phyloP scores from a whole-genome alignment of 768 basidiomycete species.

The Gelatoporia subvermispora region DNA sequence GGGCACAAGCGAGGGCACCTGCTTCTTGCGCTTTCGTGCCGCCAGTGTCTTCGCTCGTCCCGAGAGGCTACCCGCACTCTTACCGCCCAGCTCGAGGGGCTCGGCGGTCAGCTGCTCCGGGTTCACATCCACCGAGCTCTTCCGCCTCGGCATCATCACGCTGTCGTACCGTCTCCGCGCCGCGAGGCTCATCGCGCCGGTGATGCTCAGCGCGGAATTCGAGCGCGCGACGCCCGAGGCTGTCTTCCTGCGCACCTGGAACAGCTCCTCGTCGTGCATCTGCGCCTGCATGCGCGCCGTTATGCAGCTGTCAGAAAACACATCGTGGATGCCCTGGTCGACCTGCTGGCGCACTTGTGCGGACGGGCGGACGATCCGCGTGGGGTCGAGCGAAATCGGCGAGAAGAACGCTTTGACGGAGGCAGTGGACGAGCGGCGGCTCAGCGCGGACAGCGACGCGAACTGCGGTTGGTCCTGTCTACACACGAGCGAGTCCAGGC shows the following conservation, averaged over 20 bases:
- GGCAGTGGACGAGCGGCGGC: constrained; percentile 55
- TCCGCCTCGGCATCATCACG: constrained; percentile 58
- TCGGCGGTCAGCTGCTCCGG: constrained; percentile 1
- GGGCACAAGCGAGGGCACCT: constrained; percentile 12
- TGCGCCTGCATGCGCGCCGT: constrained; percentile 64
- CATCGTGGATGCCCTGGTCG: constrained; percentile 75
- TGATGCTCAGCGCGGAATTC: constrained; percentile 55
- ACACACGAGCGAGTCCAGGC: constrained; percentile 16
- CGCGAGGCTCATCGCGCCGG: constrained; percentile 48
- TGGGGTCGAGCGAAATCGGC: constrained; percentile 45
- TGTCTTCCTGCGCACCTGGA: constrained; percentile 44
- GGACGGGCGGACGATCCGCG: constrained; percentile 65
- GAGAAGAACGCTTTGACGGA: constrained; percentile 61
- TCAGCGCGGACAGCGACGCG: constrained; percentile 29
- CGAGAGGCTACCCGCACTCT: constrained; percentile 2
- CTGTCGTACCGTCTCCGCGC: constrained; percentile 62
- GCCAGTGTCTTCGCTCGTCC: constrained; percentile 11
- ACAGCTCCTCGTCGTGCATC: constrained; percentile 58
- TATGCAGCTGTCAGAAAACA: constrained; percentile 71
- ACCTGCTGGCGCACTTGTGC: constrained; percentile 61
- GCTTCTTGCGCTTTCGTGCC: constrained; percentile 10
- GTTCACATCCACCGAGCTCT: constrained; percentile 37
- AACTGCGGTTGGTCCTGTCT: constrained; percentile 12
- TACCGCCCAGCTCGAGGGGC: constrained; percentile 1
- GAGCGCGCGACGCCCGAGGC: constrained; percentile 46